These are phyloP conservation scores for Colletotrichum sp. DNA, from an alignment of 2,329 filamentous ascomycete genomes.

Conservation along the genomic window DNA sequence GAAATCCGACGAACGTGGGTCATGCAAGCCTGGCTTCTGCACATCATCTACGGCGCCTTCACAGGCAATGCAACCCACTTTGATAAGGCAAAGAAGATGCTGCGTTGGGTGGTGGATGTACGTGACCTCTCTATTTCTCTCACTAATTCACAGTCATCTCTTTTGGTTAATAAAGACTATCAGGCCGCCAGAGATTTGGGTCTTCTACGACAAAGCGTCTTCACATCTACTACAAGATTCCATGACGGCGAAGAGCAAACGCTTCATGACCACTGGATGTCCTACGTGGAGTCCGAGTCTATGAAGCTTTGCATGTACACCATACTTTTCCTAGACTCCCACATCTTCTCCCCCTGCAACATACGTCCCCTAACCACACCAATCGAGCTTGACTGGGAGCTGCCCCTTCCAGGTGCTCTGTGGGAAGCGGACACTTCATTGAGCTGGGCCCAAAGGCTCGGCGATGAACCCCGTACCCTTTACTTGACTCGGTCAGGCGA, in stretches of 20 bases:
- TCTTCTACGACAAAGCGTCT: conserved; percentile 27
- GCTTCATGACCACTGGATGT: conserved; percentile 26
- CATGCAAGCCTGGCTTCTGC: conserved; percentile 33
- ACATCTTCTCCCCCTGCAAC: conserved; percentile 33
- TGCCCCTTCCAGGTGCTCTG: conserved; percentile 29
- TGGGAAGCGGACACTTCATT: conserved; percentile 33
- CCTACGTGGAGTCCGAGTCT: conserved; percentile 32
- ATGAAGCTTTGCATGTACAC: conserved; percentile 33
- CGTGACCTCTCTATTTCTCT: not conserved
- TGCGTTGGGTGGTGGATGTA: conserved; percentile 31
- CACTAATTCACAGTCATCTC: not conserved
- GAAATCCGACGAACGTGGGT: conserved; percentile 27
- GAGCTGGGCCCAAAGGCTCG: conserved; percentile 28
- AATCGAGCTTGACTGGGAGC: conserved; percentile 37
- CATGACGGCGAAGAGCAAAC: conserved; percentile 50
- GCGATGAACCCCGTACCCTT: conserved; percentile 21
- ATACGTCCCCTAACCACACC: conserved; percentile 31
- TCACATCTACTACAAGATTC: conserved; percentile 38
- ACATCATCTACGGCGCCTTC: conserved; percentile 33
- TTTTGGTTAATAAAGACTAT: too few species aligned
- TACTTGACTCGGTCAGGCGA: conserved; percentile 16
- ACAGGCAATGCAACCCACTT: conserved; percentile 28
- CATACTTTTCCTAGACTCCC: conserved; percentile 32
- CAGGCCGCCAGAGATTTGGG: conserved; percentile 30
- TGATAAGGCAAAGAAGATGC: conserved; percentile 29